phyloP scores from a whole-genome alignment of 2,329 filamentous ascomycete genomes.

The Colletotrichum phormii region DNA sequence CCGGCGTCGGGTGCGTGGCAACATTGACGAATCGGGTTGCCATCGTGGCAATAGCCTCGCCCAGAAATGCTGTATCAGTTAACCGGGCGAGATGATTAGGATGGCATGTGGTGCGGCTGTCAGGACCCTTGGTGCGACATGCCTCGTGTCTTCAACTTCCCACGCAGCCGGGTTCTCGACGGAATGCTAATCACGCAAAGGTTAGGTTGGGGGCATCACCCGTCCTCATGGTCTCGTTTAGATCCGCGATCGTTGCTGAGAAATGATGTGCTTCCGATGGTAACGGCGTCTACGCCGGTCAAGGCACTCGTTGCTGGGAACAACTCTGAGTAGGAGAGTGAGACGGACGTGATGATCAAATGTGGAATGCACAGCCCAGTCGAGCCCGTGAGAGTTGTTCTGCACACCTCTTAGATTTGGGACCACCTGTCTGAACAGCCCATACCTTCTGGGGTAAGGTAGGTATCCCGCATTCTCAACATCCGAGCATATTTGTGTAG shows the following conservation, averaged over 20 bases:
- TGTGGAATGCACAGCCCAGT: slow-evolving; percentile 24
- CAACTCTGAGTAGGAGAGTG: not conserved
- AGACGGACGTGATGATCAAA: not conserved
- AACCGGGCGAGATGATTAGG: not conserved
- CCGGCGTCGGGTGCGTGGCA: not conserved
- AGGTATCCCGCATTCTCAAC: not conserved
- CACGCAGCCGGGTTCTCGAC: slow-evolving; percentile 1
- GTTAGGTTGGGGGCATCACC: not conserved
- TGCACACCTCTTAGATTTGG: not conserved
- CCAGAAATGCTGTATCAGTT: slow-evolving; percentile 6
- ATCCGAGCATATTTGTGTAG: not conserved
- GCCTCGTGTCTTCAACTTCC: not conserved
- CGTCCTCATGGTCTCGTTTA: not conserved
- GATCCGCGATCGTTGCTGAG: not conserved
- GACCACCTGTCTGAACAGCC: not conserved
- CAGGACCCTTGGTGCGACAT: not conserved
- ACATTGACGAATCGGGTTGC: slow-evolving; percentile 6
- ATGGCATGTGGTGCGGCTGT: slow-evolving; percentile 6
- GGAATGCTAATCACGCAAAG: not conserved
- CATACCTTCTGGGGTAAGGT: not conserved
- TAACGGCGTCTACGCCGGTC: slow-evolving; percentile 1
- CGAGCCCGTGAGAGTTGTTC: not conserved
- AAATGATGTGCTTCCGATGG: not conserved
- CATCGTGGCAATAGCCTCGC: not conserved
- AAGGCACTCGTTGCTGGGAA: not conserved